phyloP scores from a whole-genome alignment of 306 rosid species.

The Cicer chorassanicum region DNA sequence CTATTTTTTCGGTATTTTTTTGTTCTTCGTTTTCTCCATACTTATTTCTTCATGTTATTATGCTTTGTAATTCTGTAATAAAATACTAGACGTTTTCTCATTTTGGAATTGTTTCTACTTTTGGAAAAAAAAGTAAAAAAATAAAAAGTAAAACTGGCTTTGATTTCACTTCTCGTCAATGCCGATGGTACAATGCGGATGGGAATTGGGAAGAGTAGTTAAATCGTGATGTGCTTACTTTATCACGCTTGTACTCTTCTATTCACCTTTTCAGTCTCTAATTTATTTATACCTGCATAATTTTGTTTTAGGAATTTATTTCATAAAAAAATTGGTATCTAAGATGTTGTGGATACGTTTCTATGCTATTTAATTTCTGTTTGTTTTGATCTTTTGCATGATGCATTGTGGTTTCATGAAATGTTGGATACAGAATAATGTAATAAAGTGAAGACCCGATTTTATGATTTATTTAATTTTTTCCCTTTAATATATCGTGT shows the following conservation, averaged over 20 bases:
- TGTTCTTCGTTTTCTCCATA: constrained; percentile 42
- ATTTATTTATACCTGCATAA: background rate
- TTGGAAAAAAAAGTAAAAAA: background rate
- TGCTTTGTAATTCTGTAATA: constrained; percentile 39
- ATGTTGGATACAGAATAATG: constrained; percentile 6
- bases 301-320: background rate
- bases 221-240: constrained; percentile 40
- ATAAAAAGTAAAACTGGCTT: background rate
- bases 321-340: background rate
- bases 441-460: constrained; percentile 11
- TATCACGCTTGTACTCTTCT: constrained; percentile 12
- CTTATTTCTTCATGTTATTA: background rate
- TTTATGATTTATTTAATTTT: background rate
- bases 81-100: constrained; percentile 1
- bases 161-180: constrained; percentile 45
- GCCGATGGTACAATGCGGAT: constrained; percentile 54
- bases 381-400: constrained; percentile 33
- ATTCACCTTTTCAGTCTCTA: constrained; percentile 11
- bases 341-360: constrained; percentile 1
- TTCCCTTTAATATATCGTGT: background rate
- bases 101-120: constrained; percentile 38
- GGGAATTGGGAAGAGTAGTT: constrained; percentile 27
- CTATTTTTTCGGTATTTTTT: constrained; percentile 31
- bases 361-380: constrained; percentile 15
- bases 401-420: constrained; percentile 29